phyloP scores from a whole-genome alignment of 768 basidiomycete species.

The Hypholoma fasciculare region DNA sequence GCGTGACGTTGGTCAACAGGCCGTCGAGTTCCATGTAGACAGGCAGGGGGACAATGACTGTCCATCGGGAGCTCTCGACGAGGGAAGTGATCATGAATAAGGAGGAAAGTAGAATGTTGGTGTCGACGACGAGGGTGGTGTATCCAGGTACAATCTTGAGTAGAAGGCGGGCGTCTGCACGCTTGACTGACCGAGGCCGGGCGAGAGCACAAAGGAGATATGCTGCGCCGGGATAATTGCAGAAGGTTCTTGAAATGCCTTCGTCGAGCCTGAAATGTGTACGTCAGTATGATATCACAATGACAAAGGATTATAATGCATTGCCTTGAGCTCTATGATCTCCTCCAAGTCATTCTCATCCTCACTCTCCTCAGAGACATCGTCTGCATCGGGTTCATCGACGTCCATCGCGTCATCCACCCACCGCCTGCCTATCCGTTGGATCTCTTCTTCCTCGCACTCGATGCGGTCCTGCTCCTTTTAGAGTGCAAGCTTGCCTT shows the following conservation, averaged over 20 bases:
- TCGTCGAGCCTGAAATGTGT: slow-evolving; percentile 58
- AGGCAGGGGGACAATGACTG: slow-evolving; percentile 86
- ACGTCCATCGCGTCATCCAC: slow-evolving; percentile 72
- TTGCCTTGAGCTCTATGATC: slow-evolving; percentile 80
- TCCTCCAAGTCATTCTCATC: slow-evolving; percentile 71
- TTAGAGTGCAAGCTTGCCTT: slow-evolving; percentile 65
- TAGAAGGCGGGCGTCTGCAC: slow-evolving; percentile 33
- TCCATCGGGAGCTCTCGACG: slow-evolving; percentile 85
- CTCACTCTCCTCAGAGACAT: slow-evolving; percentile 43
- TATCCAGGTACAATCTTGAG: slow-evolving; percentile 78
- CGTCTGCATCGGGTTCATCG: slow-evolving; percentile 54
- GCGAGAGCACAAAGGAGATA: slow-evolving; percentile 25
- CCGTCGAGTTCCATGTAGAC: slow-evolving; percentile 98
- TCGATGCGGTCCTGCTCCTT: slow-evolving; percentile 67
- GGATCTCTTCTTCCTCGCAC: slow-evolving; percentile 65
- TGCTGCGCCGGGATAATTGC: slow-evolving; percentile 38
- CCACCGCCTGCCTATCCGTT: slow-evolving; percentile 62
- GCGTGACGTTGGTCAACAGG: slow-evolving; percentile 58
- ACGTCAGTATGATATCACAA: slow-evolving; percentile 11
- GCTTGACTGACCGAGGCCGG: slow-evolving; percentile 24
- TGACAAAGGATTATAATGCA: too few species aligned
- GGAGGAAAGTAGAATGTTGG: slow-evolving; percentile 90
- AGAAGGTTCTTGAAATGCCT: slow-evolving; percentile 74
- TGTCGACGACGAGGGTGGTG: slow-evolving; percentile 89
- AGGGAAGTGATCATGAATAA: slow-evolving; percentile 70